Evolutionary conservation across 176 grass and related monocot species (phyloP), one percentile per base, ranked within the genome.

Genomic region (Rhynchospora breviuscula): DNA sequence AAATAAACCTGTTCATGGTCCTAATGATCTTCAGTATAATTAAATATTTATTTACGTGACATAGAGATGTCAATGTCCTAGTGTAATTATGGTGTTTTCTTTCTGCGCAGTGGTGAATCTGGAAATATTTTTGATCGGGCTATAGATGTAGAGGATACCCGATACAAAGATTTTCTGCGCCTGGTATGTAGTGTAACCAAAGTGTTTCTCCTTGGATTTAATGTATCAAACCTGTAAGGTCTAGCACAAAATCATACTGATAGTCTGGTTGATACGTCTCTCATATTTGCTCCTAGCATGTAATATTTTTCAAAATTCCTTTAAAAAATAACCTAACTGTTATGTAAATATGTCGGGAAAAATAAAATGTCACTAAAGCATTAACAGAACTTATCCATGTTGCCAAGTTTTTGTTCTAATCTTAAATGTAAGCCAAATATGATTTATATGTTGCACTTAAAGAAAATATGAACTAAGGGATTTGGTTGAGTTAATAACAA

Each of bases 161-260:
- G 82, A 29, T 83, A 87, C 13, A 70, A 56, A 69, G 93, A 95
- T 85, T 92, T 94, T 80, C 85, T 95, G 66, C 88, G 90, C 25
- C 84, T 95, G 21, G 85, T 87, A 87, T 46, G 60, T 25, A 51
- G 51, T 81, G 22, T 74, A 3, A 70, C 56, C 17, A 2, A 15
- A 48, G 33, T 15, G 35, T 7, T 43, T 51, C 59, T 56, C 51
- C 13, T 52, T 67, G 47, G 60, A 63, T 77, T 19, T 59, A 35
- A 51, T 75, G 8, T 69, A 29, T 76, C 22, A 53, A 26, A 8
- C 19, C 3, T 14, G 13, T 25, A 48, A 75, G 67, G 19, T 75
- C 19, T 52, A 18, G 40, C 10, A 11, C 49, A 10, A 11, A 8
- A 52, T 52, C 9, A 11, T 49, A 73, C 44, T 73, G 69, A 21